Evolutionary conservation across 257 asterid species (phyloP), one percentile per base, ranked within the genome.

Genomic region (Solanum boliviense): DNA sequence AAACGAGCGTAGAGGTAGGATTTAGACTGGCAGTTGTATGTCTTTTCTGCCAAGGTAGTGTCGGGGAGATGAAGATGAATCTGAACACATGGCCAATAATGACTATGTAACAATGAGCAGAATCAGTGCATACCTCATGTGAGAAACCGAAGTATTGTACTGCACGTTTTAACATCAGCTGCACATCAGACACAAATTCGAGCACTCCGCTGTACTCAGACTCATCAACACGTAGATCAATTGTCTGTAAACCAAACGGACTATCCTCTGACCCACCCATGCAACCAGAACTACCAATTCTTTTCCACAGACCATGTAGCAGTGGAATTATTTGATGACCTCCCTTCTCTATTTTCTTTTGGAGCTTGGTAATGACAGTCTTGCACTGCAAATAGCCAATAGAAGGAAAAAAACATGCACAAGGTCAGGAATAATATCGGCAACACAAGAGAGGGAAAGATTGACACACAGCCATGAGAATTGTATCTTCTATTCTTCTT

Each of bases 231-330:
- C 96, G 96, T 86, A 90, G 67, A 89, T 92, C 93, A 83, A 97
- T 92, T 92, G 93, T 95, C 75, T 92, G 92, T 46, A 95, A 89
- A 90, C 95, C 95, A 91, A 96, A 89, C 88, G 93, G 87, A 91
- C 83, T 91, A 91, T 96, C 96, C 71, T 91, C 94, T 29, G 93
- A 2, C 85, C 92, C 92, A 88, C 91, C 91, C 86, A 89, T 71
- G 35, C 86, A 91, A 87, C 92, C 88, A 74, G 98, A 91, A 91
- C 90, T 92, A 84, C 93, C 98, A 36, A 92, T 92, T 92, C 95
- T 95, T 92, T 92, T 96, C 99, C 99, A 97, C 84, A 96, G 95
- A 86, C 94, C 98, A 85, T 95, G 94, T 84, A 97, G 94, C 93
- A 91, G 87, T 23, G 99, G 99, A 88, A 96, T 90, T 85, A 96